These are phyloP conservation scores for Xylaria digitata DNA, from an alignment of 2,329 filamentous ascomycete genomes.

Conservation along the genomic window DNA sequence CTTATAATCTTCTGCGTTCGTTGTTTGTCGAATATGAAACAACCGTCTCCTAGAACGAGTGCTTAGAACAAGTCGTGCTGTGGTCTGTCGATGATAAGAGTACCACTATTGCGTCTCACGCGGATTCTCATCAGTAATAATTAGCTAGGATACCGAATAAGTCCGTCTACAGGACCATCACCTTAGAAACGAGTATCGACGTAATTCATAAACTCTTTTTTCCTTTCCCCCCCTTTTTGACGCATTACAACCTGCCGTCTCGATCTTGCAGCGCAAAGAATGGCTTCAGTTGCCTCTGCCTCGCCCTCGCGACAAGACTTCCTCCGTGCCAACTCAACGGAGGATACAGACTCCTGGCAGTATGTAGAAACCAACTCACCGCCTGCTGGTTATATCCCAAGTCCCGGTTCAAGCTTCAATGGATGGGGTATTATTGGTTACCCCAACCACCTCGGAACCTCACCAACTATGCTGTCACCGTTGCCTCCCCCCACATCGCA, in stretches of 20 bases:
- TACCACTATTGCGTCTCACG: background rate
- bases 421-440: constrained; percentile 62
- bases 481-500: constrained; percentile 52
- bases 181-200: background rate
- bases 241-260: constrained; percentile 5
- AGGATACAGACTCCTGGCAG: constrained; percentile 52
- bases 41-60: background rate
- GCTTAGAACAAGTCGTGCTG: background rate
- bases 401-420: constrained; percentile 63
- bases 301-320: constrained; percentile 48
- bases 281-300: constrained; percentile 51
- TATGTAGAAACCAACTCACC: constrained; percentile 49
- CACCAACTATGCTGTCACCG: constrained; percentile 57
- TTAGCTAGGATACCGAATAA: constrained; percentile 1
- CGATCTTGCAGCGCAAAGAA: constrained; percentile 32
- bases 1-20: background rate
- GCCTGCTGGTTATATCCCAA: constrained; percentile 58
- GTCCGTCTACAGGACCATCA: background rate
- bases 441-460: constrained; percentile 48
- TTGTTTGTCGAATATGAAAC: background rate
- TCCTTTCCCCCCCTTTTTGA: too few species aligned
- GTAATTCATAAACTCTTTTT: background rate
- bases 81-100: constrained; percentile 5
- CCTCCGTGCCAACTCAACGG: constrained; percentile 46
- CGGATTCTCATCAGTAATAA: background rate